These are phyloP conservation scores for Phycomyces blakesleeanus DNA, from an alignment of 192 early-diverging fungal genomes.

Conservation along the genomic window DNA sequence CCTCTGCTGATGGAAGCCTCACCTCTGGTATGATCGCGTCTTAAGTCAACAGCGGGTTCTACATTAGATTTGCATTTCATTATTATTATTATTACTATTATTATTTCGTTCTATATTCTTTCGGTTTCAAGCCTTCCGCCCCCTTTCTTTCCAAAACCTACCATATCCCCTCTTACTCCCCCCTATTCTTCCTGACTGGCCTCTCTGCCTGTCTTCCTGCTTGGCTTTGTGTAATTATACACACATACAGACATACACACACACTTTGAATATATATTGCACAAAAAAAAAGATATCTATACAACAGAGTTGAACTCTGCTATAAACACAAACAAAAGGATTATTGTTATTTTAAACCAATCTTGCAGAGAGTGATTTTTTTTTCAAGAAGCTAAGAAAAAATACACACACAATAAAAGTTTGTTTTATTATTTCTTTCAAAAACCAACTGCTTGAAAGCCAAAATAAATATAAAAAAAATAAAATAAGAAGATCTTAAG, in stretches of 20 bases:
- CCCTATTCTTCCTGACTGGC: too few species aligned
- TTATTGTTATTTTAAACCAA: too few species aligned
- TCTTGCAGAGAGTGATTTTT: too few species aligned
- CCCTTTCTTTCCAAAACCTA: too few species aligned
- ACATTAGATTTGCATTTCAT: not conserved
- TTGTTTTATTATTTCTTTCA: too few species aligned
- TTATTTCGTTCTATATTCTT: slow-evolving; percentile 6
- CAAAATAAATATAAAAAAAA: not conserved
- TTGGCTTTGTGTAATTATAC: too few species aligned
- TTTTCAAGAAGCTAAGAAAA: too few species aligned
- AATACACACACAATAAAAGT: too few species aligned
- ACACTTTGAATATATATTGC: not conserved
- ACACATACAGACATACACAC: too few species aligned
- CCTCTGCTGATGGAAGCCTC: slow-evolving; percentile 16
- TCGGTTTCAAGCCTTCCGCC: too few species aligned
- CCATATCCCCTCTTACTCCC: not conserved
- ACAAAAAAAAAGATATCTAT: not conserved
- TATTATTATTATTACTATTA: slow-evolving; percentile 2
- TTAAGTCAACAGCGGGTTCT: not conserved
- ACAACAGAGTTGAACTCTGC: not conserved
- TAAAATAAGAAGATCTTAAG: not conserved
- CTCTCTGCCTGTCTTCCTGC: not conserved
- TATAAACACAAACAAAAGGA: not conserved
- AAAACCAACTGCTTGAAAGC: too few species aligned
- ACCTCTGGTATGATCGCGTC: not conserved